Percentiles rank a stretch among this genome's conserved stretches.
These are phyloP conservation scores for Neonectria coccinea DNA, from an alignment of 2,329 filamentous ascomycete genomes.

Conservation along the genomic window DNA sequence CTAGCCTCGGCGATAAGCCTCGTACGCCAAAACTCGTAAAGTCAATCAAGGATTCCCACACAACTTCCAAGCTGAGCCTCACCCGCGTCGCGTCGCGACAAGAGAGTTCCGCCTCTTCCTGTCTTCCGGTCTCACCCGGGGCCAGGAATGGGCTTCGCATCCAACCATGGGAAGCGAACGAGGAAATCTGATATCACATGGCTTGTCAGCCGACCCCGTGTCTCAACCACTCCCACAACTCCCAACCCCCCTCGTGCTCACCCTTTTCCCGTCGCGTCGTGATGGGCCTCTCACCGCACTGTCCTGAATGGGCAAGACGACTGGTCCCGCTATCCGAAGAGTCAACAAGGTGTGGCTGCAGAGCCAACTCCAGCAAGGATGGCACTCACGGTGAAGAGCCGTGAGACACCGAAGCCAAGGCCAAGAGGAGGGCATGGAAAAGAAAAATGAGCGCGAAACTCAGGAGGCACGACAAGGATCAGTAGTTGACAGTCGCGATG, in stretches of 20 bases:
- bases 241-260: constrained; percentile 28
- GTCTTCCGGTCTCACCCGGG: constrained; percentile 17
- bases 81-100: constrained; percentile 34
- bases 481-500: constrained; percentile 25
- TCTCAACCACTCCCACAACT: constrained; percentile 34
- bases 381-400: constrained; percentile 18
- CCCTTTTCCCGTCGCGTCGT: constrained; percentile 28
- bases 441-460: constrained; percentile 8
- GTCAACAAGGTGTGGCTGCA: constrained; percentile 34
- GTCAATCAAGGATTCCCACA: constrained; percentile 30
- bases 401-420: constrained; percentile 33
- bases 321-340: constrained; percentile 26
- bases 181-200: constrained; percentile 42
- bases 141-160: constrained; percentile 30
- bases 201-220: constrained; percentile 44
- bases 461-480: constrained; percentile 26
- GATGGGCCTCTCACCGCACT: constrained; percentile 32
- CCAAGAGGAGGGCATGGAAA: constrained; percentile 9
- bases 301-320: constrained; percentile 29
- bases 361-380: constrained; percentile 12
- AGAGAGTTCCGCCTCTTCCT: constrained; percentile 3
- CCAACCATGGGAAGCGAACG: constrained; percentile 17
- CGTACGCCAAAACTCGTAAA: constrained; percentile 31
- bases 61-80: constrained; percentile 40
- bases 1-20: background rate